A percentile compares a stretch with the other conserved stretches of the same genome.
Evolutionary conservation across 495 filamentous ascomycete species (phyloP).

Genomic region (Penicillium desertorum): DNA sequence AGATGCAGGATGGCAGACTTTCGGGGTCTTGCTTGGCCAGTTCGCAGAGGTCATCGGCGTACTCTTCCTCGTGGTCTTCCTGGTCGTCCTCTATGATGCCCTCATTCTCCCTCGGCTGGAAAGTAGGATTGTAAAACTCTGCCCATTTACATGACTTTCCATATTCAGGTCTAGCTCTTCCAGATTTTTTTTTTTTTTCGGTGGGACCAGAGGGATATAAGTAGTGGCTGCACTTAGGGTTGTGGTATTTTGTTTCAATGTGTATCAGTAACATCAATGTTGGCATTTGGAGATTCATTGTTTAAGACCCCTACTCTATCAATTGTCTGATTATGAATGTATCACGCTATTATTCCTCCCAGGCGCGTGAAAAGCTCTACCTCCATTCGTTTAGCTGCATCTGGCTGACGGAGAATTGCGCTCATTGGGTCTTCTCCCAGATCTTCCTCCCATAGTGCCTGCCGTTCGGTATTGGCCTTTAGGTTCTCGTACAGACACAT

Average conservation of each 20-base stretch:
- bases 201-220: constrained; percentile 3
- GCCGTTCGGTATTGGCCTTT: constrained; percentile 1
- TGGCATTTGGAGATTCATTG: background rate
- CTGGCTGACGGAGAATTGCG: constrained; percentile 6
- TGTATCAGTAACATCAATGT: no score
- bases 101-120: background rate
- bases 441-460: constrained; percentile 1
- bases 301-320: background rate
- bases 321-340: background rate
- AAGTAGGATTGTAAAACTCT: background rate
- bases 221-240: background rate
- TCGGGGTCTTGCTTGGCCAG: constrained; percentile 2
- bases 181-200: background rate
- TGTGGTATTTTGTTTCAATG: no score
- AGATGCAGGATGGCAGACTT: constrained; percentile 1
- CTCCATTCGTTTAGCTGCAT: constrained; percentile 7
- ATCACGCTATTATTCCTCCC: background rate
- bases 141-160: background rate
- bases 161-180: constrained; percentile 2
- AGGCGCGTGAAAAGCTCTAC: constrained; percentile 12
- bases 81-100: background rate
- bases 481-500: constrained; percentile 8
- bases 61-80: constrained; percentile 4
- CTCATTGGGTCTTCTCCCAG: constrained; percentile 6
- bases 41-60: constrained; percentile 1